Base-by-base conservation (phyloP, 306 rosid genomes). In the Adenanthera pavonina region DNA sequence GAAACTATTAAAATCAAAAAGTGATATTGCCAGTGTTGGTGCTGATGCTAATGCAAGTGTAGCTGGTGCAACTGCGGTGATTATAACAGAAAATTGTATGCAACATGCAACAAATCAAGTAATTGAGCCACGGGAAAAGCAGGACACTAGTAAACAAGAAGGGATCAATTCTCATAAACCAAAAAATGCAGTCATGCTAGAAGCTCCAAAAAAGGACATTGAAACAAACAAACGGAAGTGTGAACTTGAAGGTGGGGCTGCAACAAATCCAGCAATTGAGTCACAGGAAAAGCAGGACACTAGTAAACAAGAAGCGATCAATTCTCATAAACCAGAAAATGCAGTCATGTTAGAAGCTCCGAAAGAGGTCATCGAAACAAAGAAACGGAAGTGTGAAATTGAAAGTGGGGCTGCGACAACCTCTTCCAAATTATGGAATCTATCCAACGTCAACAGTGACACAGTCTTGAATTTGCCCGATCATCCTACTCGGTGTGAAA, bases 71-170 rank as follows among this genome's bases (percentile, higher is more conserved):
- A 3, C 41, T 69, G 41, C 19, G 16, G 54, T 41, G 15, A 47
- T 30, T 6, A 9, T 4, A 20, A 19, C 54, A 17, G 30, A 11
- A 40, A 67, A 67, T 35, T 41, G 10, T 54, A 4, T 54, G 61
- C 61, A 54, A n/a, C 10, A 7, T 1, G 51, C 81, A 44, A 67
- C 78, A 1, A 72, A 49, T 61, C 74, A 79, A 6, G 33, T 82
- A 25, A 89, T 84, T 4, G 89, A 91, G 41, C 90, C 92, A 15
- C 49, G 11, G 66, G 91, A 88, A 79, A 89, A 89, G 72, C 88
- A 82, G 2, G 84, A 14, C 36, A 69, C 89, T 16, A 48, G 61
- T 64, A 64, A 64, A 64, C 69, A 64, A 35, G 69, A 64, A 14
- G 17, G 20, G 38, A 13, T 35, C 4, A 14, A 64, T 64, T 35